Percentiles rank a stretch among this genome's conserved stretches.
Evolutionary conservation across 805 yeast genomes (phyloP).

Genomic region (Blastobotrys peoriensis): DNA sequence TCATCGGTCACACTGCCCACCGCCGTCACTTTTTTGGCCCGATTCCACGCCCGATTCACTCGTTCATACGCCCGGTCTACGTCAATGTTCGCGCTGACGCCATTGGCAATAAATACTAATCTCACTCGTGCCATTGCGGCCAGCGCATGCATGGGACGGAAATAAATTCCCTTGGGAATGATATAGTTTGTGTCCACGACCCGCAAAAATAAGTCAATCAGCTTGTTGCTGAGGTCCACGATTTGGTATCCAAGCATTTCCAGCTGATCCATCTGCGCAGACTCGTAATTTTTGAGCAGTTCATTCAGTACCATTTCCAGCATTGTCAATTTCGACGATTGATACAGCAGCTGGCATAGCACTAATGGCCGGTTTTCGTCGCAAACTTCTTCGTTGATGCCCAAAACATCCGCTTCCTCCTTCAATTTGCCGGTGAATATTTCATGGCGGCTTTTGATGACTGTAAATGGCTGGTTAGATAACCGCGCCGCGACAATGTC

Average conservation of each 20-base stretch:
- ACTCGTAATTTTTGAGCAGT: neutral
- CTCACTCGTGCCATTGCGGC: constrained; percentile 15
- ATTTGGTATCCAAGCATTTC: neutral
- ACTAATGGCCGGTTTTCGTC: neutral
- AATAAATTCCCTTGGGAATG: constrained; percentile 3
- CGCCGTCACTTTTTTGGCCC: neutral
- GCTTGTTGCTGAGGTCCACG: neutral
- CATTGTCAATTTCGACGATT: neutral
- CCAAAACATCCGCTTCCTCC: neutral
- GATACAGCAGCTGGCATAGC: neutral
- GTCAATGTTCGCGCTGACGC: constrained; percentile 17
- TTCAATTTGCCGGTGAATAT: too few species aligned
- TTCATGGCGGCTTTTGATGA: neutral
- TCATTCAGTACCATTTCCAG: constrained; percentile 1
- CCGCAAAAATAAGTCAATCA: neutral
- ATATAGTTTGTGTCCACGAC: neutral
- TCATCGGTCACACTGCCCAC: neutral
- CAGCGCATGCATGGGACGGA: constrained; percentile 20
- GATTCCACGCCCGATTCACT: constrained; percentile 24
- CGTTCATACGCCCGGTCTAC: constrained; percentile 20
- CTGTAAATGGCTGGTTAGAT: neutral
- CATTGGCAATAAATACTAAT: constrained; percentile 4
- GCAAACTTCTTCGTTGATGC: neutral
- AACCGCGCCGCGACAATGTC: neutral
- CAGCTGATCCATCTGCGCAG: neutral